Conservation (phyloP, 352 stramenopile genomes). For the Plasmopara viticola region DNA sequence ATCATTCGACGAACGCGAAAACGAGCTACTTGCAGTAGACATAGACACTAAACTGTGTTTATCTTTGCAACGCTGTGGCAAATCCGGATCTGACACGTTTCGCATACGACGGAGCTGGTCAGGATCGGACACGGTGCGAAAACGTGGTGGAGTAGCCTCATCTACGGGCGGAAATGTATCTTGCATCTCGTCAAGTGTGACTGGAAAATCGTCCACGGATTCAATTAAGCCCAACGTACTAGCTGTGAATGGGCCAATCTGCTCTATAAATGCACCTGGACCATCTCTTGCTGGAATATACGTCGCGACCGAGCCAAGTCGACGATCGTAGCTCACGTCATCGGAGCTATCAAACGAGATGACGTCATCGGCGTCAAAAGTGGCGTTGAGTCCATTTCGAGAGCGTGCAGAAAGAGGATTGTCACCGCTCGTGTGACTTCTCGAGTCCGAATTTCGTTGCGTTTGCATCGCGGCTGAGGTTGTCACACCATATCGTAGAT, state of each 20-base stretch:
- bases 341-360: conserved; percentile 27
- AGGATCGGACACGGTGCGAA: conserved; percentile 29
- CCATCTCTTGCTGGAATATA: conserved; percentile 26
- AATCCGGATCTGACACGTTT: conserved; percentile 28
- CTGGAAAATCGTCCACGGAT: conserved; percentile 24
- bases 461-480: conserved; percentile 11
- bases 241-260: conserved; percentile 13
- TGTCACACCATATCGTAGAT: conserved; percentile 27
- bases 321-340: conserved; percentile 26
- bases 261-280: conserved; percentile 16
- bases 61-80: conserved; percentile 25
- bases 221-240: conserved; percentile 19
- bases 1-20: conserved; percentile 32
- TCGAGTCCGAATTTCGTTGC: conserved; percentile 13
- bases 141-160: conserved; percentile 19
- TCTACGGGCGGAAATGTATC: conserved; percentile 30
- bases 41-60: conserved; percentile 45
- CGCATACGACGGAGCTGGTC: conserved; percentile 28
- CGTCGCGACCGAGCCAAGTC: conserved; percentile 26
- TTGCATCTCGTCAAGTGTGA: conserved; percentile 26
- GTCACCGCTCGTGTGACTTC: conserved; percentile 12
- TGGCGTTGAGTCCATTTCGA: conserved; percentile 15
- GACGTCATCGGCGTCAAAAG: conserved; percentile 22
- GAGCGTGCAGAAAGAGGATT: conserved; percentile 17
- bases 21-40: conserved; percentile 55